These are phyloP conservation scores for Helminthosporium solani DNA, from an alignment of 2,329 filamentous ascomycete genomes.

Conservation along the genomic window DNA sequence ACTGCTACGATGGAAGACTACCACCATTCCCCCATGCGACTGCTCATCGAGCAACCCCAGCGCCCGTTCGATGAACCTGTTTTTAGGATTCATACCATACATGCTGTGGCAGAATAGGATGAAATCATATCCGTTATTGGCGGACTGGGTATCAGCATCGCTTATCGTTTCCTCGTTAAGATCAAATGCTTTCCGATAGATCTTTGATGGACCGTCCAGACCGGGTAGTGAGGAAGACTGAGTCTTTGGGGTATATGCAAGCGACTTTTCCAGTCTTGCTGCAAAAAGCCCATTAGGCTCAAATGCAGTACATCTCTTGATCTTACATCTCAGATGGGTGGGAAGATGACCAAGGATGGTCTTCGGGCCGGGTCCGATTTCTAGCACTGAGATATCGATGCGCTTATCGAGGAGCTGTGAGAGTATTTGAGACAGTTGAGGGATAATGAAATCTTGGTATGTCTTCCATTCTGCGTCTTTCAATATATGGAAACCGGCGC, in stretches of 20 bases:
- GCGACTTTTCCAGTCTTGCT: conserved; percentile 45
- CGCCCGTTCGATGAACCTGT: conserved; percentile 48
- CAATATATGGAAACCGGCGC: conserved; percentile 51
- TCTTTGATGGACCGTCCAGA: conserved; percentile 43
- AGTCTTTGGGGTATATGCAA: conserved; percentile 33
- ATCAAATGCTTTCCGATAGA: conserved; percentile 46
- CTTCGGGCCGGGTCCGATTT: conserved; percentile 60
- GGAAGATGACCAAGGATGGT: conserved; percentile 57
- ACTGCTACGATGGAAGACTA: conserved; percentile 58
- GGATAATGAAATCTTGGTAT: conserved; percentile 56
- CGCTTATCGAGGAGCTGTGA: conserved; percentile 46
- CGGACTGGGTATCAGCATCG: conserved; percentile 17
- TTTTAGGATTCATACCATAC: conserved; percentile 59
- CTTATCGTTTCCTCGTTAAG: conserved; percentile 24
- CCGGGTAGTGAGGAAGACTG: conserved; percentile 43
- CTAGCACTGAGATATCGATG: conserved; percentile 53
- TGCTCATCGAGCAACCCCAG: conserved; percentile 50
- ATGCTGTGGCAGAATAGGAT: conserved; percentile 65
- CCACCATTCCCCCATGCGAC: conserved; percentile 47
- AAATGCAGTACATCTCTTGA: conserved; percentile 56
- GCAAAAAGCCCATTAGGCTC: conserved; percentile 56
- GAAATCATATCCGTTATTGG: conserved; percentile 50
- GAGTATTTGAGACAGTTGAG: conserved; percentile 50
- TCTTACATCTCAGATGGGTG: conserved; percentile 40
- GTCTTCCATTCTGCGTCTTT: conserved; percentile 37